phyloP scores from a whole-genome alignment of 345 rosid genomes.

The Boechera retrofracta region DNA sequence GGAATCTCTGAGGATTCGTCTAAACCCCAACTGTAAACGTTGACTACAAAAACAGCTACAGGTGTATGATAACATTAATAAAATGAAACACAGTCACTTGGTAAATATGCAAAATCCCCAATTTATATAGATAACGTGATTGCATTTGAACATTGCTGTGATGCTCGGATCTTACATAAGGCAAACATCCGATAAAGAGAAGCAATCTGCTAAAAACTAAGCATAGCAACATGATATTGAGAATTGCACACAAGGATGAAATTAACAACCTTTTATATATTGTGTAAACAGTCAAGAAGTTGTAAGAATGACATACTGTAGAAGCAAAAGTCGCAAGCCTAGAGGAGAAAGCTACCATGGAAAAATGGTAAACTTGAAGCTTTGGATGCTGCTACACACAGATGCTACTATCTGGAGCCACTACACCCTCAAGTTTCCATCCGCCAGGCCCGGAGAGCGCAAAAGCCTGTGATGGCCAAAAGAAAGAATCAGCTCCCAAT shows the following conservation, averaged over 20 bases:
- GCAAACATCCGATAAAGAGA: constrained; percentile 68
- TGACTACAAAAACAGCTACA: not conserved
- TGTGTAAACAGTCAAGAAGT: not conserved
- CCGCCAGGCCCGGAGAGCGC: constrained; percentile 84
- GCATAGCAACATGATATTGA: constrained; percentile 8
- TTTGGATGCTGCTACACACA: constrained; percentile 13
- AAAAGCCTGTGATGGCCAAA: constrained; percentile 70
- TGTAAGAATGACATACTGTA: constrained; percentile 9
- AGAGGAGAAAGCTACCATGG: constrained; percentile 27
- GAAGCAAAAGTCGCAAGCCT: not conserved
- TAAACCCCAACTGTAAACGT: not conserved
- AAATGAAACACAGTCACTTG: not conserved
- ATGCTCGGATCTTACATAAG: constrained; percentile 55
- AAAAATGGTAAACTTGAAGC: constrained; percentile 11
- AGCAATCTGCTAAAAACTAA: constrained; percentile 54
- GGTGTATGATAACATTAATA: constrained; percentile 30
- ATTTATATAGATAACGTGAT: constrained; percentile 2
- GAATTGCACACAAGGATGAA: constrained; percentile 13
- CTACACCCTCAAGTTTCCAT: constrained; percentile 88
- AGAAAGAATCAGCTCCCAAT: constrained; percentile 28
- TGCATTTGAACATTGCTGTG: constrained; percentile 28
- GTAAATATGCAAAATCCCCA: constrained; percentile 6
- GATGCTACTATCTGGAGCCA: constrained; percentile 61
- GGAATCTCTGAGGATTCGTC: constrained; percentile 47
- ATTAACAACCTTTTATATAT: constrained; percentile 2